phyloP scores from a whole-genome alignment of 1,284 basidiomycete species.

The Apiotrichum laibachii region DNA sequence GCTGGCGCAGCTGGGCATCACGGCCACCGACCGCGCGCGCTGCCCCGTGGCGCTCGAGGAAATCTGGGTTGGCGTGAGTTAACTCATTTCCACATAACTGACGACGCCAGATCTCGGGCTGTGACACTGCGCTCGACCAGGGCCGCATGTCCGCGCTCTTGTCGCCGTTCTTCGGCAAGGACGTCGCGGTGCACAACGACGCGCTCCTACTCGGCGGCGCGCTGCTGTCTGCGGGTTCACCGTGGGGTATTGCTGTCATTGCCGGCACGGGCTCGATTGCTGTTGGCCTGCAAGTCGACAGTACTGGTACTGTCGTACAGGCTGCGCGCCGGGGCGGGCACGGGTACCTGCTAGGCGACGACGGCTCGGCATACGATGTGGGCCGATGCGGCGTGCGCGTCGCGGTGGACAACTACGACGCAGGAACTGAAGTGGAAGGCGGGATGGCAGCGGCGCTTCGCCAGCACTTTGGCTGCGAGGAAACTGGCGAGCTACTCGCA shows the following conservation, averaged over 20 bases:
- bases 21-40: background rate
- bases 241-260: constrained; percentile 44
- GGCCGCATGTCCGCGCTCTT: constrained; percentile 26
- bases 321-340: constrained; percentile 34
- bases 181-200: constrained; percentile 32
- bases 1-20: constrained; percentile 10
- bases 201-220: constrained; percentile 39
- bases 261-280: constrained; percentile 41
- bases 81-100: background rate
- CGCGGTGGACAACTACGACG: constrained; percentile 34
- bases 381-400: constrained; percentile 31
- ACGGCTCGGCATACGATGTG: constrained; percentile 39
- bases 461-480: constrained; percentile 27
- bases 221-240: constrained; percentile 25
- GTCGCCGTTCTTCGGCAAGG: constrained; percentile 27
- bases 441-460: constrained; percentile 27
- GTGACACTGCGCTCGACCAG: constrained; percentile 37
- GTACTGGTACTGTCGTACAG: constrained; percentile 22
- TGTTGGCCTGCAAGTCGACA: constrained; percentile 27
- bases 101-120: constrained; percentile 33
- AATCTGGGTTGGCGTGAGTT: constrained; percentile 35
- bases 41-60: constrained; percentile 28
- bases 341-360: constrained; percentile 43
- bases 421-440: constrained; percentile 20
- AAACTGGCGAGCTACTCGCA: constrained; percentile 31